Conservation (phyloP, 1,284 basidiomycete genomes). For the Ceratobasidium sp. region DNA sequence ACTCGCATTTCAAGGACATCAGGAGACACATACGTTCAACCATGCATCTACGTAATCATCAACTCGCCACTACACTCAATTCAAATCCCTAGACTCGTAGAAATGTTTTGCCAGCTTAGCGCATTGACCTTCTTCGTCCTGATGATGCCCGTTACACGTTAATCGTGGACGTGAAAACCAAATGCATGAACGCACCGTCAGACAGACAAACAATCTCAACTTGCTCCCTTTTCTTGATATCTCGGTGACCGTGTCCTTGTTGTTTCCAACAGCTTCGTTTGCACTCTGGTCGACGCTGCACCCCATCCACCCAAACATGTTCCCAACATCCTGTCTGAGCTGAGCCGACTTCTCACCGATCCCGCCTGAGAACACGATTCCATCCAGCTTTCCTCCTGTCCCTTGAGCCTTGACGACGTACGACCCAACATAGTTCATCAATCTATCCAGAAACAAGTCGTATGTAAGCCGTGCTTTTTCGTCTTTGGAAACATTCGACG, state of each 20-base stretch:
- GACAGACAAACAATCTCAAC: slow-evolving; percentile 54
- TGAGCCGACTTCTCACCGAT: slow-evolving; percentile 78
- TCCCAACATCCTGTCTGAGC: slow-evolving; percentile 65
- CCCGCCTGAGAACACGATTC: slow-evolving; percentile 84
- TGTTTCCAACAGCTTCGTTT: slow-evolving; percentile 53
- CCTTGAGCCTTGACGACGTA: slow-evolving; percentile 76
- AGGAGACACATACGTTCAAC: neutral
- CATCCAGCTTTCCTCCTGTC: slow-evolving; percentile 61
- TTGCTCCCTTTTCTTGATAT: slow-evolving; percentile 51
- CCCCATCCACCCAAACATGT: slow-evolving; percentile 65
- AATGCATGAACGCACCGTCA: slow-evolving; percentile 49
- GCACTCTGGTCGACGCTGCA: slow-evolving; percentile 57
- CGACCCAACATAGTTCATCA: slow-evolving; percentile 72
- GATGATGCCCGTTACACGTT: slow-evolving; percentile 6
- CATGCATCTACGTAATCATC: neutral
- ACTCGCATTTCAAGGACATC: neutral
- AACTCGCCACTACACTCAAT: slow-evolving; percentile 14
- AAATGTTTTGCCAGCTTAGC: slow-evolving; percentile 42
- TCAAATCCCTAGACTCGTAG: slow-evolving; percentile 23
- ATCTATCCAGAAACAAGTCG: slow-evolving; percentile 76
- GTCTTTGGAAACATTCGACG: slow-evolving; percentile 44
- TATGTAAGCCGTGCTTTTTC: slow-evolving; percentile 59
- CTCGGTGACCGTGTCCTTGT: slow-evolving; percentile 48
- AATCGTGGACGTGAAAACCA: neutral
- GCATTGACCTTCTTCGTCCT: slow-evolving; percentile 54